Percentiles rank a stretch among this genome's conserved stretches.
phyloP scores from a whole-genome alignment of 2,329 filamentous ascomycete genomes.

The Lasiodiplodia sp. region DNA sequence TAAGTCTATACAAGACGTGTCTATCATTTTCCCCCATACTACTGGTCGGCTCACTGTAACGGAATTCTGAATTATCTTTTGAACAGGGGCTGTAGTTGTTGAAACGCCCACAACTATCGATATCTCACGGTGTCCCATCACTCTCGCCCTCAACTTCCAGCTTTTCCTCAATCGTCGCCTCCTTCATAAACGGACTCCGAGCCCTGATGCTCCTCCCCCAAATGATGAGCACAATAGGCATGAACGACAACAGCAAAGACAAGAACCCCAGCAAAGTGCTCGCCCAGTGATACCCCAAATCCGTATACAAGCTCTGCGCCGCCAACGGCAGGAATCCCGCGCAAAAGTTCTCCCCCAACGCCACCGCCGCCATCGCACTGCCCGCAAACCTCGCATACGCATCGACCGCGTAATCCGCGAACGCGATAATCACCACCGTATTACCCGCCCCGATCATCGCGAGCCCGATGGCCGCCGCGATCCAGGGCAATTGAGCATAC shows the following conservation, averaged over 20 bases:
- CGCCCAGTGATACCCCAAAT: conserved; percentile 59
- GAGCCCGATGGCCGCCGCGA: conserved; percentile 56
- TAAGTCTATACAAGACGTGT: too few relatives aligned
- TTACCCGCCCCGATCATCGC: conserved; percentile 59
- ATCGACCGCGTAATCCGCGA: conserved; percentile 59
- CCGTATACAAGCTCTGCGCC: conserved; percentile 56
- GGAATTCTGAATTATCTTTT: too few relatives aligned
- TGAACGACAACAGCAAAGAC: conserved; percentile 52
- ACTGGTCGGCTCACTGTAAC: too few relatives aligned
- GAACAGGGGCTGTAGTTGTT: too few relatives aligned
- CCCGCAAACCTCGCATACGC: conserved; percentile 59
- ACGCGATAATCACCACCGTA: conserved; percentile 54
- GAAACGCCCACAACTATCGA: background rate
- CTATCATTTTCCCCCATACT: too few relatives aligned
- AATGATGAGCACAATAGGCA: conserved; percentile 54
- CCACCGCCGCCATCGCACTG: conserved; percentile 58
- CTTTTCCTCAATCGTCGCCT: conserved; percentile 35
- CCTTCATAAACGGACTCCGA: conserved; percentile 49
- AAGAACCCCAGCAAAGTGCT: conserved; percentile 56
- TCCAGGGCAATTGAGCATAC: conserved; percentile 54
- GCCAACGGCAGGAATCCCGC: conserved; percentile 58
- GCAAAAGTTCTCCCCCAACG: conserved; percentile 58
- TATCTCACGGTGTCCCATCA: background rate
- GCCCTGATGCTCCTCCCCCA: conserved; percentile 52
- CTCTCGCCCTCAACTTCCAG: background rate